Conservation (phyloP, 371 early-diverging fungal species). For the Lichtheimia ramosa region DNA sequence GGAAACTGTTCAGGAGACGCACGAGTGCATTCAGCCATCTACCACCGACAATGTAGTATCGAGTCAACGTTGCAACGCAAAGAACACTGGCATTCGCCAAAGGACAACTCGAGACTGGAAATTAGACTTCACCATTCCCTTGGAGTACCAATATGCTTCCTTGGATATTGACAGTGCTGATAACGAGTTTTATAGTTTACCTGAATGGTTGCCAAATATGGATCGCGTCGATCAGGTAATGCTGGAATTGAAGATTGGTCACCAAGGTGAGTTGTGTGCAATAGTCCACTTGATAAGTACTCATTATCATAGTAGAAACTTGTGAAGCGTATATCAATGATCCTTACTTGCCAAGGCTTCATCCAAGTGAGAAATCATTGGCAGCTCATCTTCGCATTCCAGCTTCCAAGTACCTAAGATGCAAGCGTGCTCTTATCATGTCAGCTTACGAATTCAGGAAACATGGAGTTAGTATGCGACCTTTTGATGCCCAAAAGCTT, state of each 20-base stretch:
- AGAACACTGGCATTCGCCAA: too few relatives aligned
- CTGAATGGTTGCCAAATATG: slow-evolving; percentile 15
- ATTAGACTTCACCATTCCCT: neutral
- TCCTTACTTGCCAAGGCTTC: slow-evolving; percentile 44
- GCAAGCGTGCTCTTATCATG: slow-evolving; percentile 56
- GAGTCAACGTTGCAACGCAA: too few relatives aligned
- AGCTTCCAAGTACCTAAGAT: slow-evolving; percentile 61
- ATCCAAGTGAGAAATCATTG: slow-evolving; percentile 51
- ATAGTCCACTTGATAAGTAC: too few relatives aligned
- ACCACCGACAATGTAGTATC: too few relatives aligned
- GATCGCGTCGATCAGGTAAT: slow-evolving; percentile 15
- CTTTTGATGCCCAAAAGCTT: slow-evolving; percentile 65
- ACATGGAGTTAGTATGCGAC: slow-evolving; percentile 51
- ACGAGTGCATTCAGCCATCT: too few relatives aligned
- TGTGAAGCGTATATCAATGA: slow-evolving; percentile 8
- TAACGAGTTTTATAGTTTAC: slow-evolving; percentile 11
- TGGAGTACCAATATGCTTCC: slow-evolving; percentile 4
- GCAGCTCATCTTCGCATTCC: slow-evolving; percentile 63
- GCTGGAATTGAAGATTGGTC: slow-evolving; percentile 7
- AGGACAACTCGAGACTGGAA: too few relatives aligned
- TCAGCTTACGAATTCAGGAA: slow-evolving; percentile 43
- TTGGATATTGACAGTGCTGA: slow-evolving; percentile 20
- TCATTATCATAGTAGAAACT: neutral
- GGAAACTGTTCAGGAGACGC: too few relatives aligned
- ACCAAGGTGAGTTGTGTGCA: slow-evolving; percentile 13